Evolutionary conservation across 345 rosid species (phyloP).

Genomic region (Aethionema arabicum): DNA sequence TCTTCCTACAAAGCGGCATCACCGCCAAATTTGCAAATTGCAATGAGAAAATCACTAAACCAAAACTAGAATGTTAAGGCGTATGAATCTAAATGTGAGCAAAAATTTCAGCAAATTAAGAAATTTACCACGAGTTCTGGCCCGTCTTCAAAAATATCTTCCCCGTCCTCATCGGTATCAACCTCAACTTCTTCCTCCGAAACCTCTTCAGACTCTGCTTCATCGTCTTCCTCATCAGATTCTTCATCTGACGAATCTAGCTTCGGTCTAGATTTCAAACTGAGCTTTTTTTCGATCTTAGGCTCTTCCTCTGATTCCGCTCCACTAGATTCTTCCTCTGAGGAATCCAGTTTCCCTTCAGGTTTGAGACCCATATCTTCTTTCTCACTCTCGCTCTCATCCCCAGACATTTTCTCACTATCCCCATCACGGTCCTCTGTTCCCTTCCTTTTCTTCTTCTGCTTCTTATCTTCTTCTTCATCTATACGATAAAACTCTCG

Average conservation of each 20-base stretch:
- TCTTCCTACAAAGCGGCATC: slow-evolving; percentile 52
- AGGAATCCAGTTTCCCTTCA: slow-evolving; percentile 16
- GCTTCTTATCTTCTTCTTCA: slow-evolving; percentile 34
- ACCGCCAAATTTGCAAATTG: not conserved
- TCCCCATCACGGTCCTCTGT: slow-evolving; percentile 15
- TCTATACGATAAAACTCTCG: slow-evolving; percentile 64
- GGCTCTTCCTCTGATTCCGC: slow-evolving; percentile 25
- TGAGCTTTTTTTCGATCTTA: slow-evolving; percentile 25
- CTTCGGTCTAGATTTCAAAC: slow-evolving; percentile 5
- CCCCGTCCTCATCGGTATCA: slow-evolving; percentile 58
- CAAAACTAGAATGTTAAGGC: slow-evolving; percentile 2
- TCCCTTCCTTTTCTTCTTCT: slow-evolving; percentile 3
- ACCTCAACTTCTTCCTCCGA: slow-evolving; percentile 42
- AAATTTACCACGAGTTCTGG: slow-evolving; percentile 45
- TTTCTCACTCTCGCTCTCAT: slow-evolving; percentile 36
- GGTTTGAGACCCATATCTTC: slow-evolving; percentile 18
- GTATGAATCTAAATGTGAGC: not conserved
- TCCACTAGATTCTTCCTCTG: slow-evolving; percentile 19
- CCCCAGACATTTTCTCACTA: slow-evolving; percentile 27
- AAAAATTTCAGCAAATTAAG: not conserved
- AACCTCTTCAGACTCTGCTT: slow-evolving; percentile 34
- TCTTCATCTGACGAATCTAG: slow-evolving; percentile 41
- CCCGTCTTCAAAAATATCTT: slow-evolving; percentile 44
- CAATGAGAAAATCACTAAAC: not conserved
- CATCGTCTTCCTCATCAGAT: slow-evolving; percentile 55